Percentiles rank a stretch among this genome's conserved stretches.
Conservation (phyloP, 2,329 filamentous ascomycete species). For the Colletotrichum simmondsii region DNA sequence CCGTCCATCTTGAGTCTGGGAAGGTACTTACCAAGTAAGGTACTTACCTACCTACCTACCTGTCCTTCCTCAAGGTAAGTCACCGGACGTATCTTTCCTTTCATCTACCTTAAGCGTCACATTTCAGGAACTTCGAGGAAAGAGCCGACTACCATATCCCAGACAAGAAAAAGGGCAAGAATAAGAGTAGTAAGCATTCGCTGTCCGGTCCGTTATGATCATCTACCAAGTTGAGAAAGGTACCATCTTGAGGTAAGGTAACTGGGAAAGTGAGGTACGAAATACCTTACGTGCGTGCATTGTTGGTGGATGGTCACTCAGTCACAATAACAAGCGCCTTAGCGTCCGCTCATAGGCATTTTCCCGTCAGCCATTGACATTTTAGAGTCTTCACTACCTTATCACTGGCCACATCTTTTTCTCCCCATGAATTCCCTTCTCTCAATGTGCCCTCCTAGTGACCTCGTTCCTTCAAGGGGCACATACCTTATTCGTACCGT, state of each 20-base stretch:
- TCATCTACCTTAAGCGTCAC: no score
- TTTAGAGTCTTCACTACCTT: neutral
- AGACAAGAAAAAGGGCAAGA: neutral
- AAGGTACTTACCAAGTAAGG: neutral
- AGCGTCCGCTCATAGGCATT: neutral
- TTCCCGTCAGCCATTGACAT: neutral
- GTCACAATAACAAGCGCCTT: neutral
- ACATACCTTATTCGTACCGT: neutral
- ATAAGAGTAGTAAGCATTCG: neutral
- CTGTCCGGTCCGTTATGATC: neutral
- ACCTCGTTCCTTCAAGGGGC: neutral
- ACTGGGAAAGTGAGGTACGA: no score
- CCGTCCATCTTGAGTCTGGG: neutral
- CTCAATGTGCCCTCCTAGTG: neutral
- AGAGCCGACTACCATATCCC: neutral
- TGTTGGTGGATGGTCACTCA: neutral
- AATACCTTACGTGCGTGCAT: neutral
- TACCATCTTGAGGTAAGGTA: neutral
- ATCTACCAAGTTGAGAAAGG: neutral
- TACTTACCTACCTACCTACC: neutral
- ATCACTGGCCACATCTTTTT: slow-evolving; percentile 2
- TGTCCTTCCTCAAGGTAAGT: no score
- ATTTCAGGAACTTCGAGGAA: neutral
- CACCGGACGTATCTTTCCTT: no score
- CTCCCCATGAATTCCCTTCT: neutral